Evolutionary conservation across 495 filamentous ascomycete genomes (phyloP).

Genomic region (Delitschia confertaspora): DNA sequence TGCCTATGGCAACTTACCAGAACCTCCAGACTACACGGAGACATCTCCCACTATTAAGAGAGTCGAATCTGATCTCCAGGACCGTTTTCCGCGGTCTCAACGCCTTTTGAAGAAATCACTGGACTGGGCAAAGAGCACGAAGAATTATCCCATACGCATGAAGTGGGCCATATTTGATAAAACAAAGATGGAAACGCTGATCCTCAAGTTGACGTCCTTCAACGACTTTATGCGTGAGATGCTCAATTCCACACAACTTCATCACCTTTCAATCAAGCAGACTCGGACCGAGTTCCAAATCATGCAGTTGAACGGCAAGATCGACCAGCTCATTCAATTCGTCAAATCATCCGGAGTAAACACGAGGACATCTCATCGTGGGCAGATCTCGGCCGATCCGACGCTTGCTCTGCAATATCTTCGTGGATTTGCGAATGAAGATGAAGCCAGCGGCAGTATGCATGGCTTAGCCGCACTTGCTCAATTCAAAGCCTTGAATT

Average conservation of each 20-base stretch:
- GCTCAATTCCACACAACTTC: slow-evolving; percentile 22
- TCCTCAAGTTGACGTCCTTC: slow-evolving; percentile 24
- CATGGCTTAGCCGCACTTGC: slow-evolving; percentile 25
- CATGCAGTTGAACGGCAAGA: slow-evolving; percentile 29
- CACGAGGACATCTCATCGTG: slow-evolving; percentile 13
- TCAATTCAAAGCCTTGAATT: slow-evolving; percentile 27
- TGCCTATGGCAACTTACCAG: slow-evolving; percentile 4
- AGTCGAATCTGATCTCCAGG: slow-evolving; percentile 20
- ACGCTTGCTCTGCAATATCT: slow-evolving; percentile 14
- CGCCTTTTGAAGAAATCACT: slow-evolving; percentile 24
- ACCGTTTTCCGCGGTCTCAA: slow-evolving; percentile 26
- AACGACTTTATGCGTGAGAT: slow-evolving; percentile 32
- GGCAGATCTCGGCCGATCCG: too few species aligned
- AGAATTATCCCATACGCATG: slow-evolving; percentile 17
- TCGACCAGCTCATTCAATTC: slow-evolving; percentile 28
- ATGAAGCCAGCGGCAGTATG: slow-evolving; percentile 11
- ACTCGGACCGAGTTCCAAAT: slow-evolving; percentile 29
- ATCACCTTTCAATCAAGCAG: slow-evolving; percentile 25
- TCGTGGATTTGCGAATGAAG: slow-evolving; percentile 16
- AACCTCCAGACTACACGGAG: slow-evolving; percentile 20
- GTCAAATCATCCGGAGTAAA: slow-evolving; percentile 22
- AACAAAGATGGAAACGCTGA: slow-evolving; percentile 24
- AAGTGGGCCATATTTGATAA: slow-evolving; percentile 28
- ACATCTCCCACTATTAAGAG: slow-evolving; percentile 13
- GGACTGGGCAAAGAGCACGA: slow-evolving; percentile 16